Evolutionary conservation across 163 green algal species (phyloP).

Genomic region (Chlorella variabilis): DNA sequence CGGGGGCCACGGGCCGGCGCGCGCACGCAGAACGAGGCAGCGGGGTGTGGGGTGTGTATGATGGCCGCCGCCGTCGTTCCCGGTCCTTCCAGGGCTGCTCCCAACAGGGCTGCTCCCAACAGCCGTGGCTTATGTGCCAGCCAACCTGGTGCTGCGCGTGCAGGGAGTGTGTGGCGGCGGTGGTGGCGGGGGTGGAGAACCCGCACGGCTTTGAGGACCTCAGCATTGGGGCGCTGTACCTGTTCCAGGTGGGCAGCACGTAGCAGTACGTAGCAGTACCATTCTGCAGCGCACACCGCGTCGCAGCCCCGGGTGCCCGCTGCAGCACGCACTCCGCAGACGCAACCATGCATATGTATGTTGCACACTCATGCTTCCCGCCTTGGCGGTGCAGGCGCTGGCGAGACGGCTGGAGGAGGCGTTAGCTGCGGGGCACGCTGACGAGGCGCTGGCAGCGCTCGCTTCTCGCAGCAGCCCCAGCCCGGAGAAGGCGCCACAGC

Average conservation of each 20-base stretch:
- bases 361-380: too few relatives aligned
- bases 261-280: neutral
- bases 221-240: slow-evolving; percentile 25
- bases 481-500: neutral
- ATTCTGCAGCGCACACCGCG: neutral
- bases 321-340: too few relatives aligned
- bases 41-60: too few relatives aligned
- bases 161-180: slow-evolving; percentile 55
- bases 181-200: slow-evolving; percentile 54
- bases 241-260: slow-evolving; percentile 38
- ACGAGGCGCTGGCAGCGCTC: neutral
- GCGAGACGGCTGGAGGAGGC: slow-evolving; percentile 43
- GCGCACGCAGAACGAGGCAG: too few relatives aligned
- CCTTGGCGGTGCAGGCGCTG: slow-evolving; percentile 34
- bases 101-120: too few relatives aligned
- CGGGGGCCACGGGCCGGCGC: too few relatives aligned
- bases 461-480: neutral
- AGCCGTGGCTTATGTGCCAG: neutral
- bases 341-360: too few relatives aligned
- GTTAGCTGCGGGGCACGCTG: neutral
- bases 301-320: too few relatives aligned
- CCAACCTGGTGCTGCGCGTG: slow-evolving; percentile 18
- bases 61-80: too few relatives aligned
- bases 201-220: slow-evolving; percentile 34
- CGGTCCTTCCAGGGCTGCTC: too few relatives aligned